Conservation (phyloP, 2,329 filamentous ascomycete species). For the Fusarium sp. region DNA sequence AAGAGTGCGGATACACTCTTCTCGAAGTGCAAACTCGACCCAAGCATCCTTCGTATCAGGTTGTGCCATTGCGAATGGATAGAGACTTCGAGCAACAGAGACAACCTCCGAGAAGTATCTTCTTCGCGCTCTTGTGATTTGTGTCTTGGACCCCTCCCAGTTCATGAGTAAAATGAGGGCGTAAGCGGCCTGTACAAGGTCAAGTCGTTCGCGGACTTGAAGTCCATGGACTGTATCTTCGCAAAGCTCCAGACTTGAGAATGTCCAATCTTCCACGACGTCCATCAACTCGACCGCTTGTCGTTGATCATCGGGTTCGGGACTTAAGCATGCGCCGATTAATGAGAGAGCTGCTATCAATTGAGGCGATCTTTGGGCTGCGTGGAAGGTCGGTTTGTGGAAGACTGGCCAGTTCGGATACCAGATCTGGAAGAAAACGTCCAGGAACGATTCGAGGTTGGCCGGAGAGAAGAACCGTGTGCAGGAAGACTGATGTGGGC, state of each 20-base stretch:
- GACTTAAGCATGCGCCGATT: conserved; percentile 14
- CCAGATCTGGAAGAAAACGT: conserved; percentile 22
- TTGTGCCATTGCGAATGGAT: too few species aligned
- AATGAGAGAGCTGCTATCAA: conserved; percentile 17
- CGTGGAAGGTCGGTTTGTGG: conserved; percentile 14
- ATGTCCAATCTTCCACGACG: conserved; percentile 18
- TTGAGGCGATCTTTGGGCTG: neutral
- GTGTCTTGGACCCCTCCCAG: neutral
- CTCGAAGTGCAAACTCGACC: neutral
- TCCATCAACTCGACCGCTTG: conserved; percentile 5
- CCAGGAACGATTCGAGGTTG: conserved; percentile 19
- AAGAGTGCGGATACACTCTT: conserved; percentile 24
- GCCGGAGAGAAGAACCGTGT: conserved; percentile 19
- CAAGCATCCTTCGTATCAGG: neutral
- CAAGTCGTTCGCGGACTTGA: neutral
- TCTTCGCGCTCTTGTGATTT: neutral
- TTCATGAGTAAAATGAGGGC: neutral
- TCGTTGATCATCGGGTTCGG: neutral
- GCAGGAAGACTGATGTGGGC: neutral
- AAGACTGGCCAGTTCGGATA: conserved; percentile 32
- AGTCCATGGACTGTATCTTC: conserved; percentile 2
- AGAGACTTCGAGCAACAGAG: neutral
- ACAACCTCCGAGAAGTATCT: neutral
- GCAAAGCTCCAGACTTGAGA: neutral
- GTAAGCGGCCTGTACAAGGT: neutral